Evolutionary conservation across 345 rosid genomes (phyloP), one percentile per base, ranked within the genome.

Genomic region (Eucalyptus curtisii): DNA sequence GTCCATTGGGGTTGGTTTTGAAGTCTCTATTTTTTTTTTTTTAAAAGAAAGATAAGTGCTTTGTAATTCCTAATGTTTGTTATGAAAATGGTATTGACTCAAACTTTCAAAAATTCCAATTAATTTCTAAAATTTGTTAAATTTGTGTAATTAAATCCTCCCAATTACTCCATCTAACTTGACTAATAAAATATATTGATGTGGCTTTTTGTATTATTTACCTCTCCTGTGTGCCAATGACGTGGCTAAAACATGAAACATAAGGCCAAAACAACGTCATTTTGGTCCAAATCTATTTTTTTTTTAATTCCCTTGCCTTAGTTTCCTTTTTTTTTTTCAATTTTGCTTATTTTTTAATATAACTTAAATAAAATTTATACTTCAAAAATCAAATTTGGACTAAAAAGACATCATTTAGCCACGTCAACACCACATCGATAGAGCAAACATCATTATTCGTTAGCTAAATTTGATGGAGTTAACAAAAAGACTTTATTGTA

Each of bases 41-140:
- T 27, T 2, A 61, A 27, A 59, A 7, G 9, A 2, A 49, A 48
- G 5, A 59, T 59, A 27, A 12, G n/a, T 55, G 30, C 12, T 20
- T 6, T 55, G 24, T 55, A 22, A 55, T 8, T 55, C 61, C 13
- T 24, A 24, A 24, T 9, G 6, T 10, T 24, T 0, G 13, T 55
- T 24, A 55, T 1, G 13, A 4, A 0, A 22, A 4, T 55, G 0
- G 0, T 4, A 55, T 55, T 55, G 13, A 55, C 2, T 55, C 0
- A 55, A 24, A 55, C 30, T 55, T 55, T 55, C 13, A 24, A 2
- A 55, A 55, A 10, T 6, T 24, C 5, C 3, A 55, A 8, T 55
- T 24, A 55, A 55, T 17, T 55, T 22, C 3, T 55, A 9, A 55
- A 55, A 24, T 0, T 55, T 55, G 13, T 55, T 12, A 55, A 55